phyloP scores from a whole-genome alignment of 1,284 basidiomycete genomes.

The Amylostereum areolatum region DNA sequence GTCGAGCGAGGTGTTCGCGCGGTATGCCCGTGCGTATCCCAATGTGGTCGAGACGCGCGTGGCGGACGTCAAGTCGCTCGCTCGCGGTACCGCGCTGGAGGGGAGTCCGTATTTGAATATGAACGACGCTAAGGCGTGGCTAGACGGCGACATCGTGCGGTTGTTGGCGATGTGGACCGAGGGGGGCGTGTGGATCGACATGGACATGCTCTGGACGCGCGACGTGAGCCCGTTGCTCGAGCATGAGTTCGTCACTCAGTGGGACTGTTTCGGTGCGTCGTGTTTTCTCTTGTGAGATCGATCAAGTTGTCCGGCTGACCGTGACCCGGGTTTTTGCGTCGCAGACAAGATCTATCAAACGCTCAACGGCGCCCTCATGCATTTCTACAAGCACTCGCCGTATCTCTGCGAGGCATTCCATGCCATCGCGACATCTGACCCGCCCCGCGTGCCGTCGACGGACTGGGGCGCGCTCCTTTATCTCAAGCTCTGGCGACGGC shows the following conservation, averaged over 20 bases:
- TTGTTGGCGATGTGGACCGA: constrained; percentile 83
- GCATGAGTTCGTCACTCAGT: constrained; percentile 91
- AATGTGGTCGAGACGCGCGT: constrained; percentile 62
- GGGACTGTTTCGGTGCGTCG: constrained; percentile 90
- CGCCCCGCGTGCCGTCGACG: constrained; percentile 73
- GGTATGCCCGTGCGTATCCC: constrained; percentile 59
- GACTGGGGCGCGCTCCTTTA: constrained; percentile 92
- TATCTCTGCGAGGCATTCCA: constrained; percentile 95
- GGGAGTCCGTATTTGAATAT: constrained; percentile 49
- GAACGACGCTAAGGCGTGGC: constrained; percentile 79
- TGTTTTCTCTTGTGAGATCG: not conserved
- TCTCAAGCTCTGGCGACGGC: constrained; percentile 78
- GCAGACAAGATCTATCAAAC: constrained; percentile 82
- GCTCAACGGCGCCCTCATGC: constrained; percentile 91
- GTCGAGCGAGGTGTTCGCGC: constrained; percentile 51
- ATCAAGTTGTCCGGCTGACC: not conserved
- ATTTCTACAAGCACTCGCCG: constrained; percentile 81
- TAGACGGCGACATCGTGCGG: constrained; percentile 87
- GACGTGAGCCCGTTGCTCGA: constrained; percentile 80
- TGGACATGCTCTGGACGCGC: constrained; percentile 86
- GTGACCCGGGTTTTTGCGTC: not conserved
- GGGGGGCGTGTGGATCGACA: constrained; percentile 92
- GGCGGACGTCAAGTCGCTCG: constrained; percentile 63
- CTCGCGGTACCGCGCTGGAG: constrained; percentile 71
- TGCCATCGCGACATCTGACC: constrained; percentile 70